Evolutionary conservation across 805 yeast genomes (phyloP), one percentile per base, ranked within the genome.

Genomic region (Starmerella roubikii): DNA sequence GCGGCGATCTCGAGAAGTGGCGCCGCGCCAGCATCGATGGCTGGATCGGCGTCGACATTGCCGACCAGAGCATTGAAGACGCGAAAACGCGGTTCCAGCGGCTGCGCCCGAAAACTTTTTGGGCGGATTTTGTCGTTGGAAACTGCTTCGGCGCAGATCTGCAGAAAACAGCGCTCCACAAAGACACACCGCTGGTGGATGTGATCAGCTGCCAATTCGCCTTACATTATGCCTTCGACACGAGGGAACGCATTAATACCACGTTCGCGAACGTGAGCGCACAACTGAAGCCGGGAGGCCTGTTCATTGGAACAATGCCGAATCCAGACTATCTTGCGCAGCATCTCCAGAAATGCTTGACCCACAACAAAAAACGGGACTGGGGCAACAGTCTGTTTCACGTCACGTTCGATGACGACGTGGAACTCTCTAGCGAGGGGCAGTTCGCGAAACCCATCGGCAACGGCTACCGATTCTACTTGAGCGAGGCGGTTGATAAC

Each of bases 1-100:
- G 99, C 37, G 99, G 99, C 21, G 99, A 91, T 61, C 62, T 91
- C 52, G 74, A 79, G 50, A 91, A 91, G 57, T 88, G 94, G 76
- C 80, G 77, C 37, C 73, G 73, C 49, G 78, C 83, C 1, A 64
- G 71, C 17, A 71, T 83, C 2, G 68, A 72, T 18, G 86, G 85
- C 34, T 82, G 80, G 48, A 74, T 86, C 39, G 98, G 98, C 1
- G 68, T 91, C 22, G 99, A 91, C 59, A 77, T 91, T 32, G 85
- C 95, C 16, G 91, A 86, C 56, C 78, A 78, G 3, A 81, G 94
- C 6, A 76, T 91, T 37, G 66, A 69, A 37, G 95, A 91, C 55
- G 97, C 96, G 0, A 72, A 72, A 39, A 70, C 73, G 27, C 68
- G 99, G 50, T 88, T 76, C 58, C 67, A 71, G 27, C 71, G 72